Evolutionary conservation across 169 alveolate genomes (phyloP).

Genomic region (Eimeria necatrix): DNA sequence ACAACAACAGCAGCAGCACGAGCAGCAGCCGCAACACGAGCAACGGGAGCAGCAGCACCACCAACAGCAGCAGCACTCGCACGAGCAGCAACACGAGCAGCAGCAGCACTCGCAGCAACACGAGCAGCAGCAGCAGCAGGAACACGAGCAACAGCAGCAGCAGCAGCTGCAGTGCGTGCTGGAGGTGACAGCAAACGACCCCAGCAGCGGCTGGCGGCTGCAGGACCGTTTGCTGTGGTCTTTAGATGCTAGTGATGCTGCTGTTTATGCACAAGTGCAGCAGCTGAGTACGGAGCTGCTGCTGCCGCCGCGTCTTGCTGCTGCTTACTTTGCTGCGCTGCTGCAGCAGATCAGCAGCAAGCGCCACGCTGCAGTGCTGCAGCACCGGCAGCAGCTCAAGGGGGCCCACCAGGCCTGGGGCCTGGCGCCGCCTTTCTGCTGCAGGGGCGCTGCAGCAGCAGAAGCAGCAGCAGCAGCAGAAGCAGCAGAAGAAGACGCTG

Average conservation of each 20-base stretch:
- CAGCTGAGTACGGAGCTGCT: slow-evolving; percentile 35
- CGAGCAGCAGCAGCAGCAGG: slow-evolving; percentile 17
- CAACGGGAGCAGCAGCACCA: no score
- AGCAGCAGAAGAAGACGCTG: not conserved
- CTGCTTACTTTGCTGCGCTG: slow-evolving; percentile 2
- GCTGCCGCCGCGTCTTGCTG: slow-evolving; percentile 33
- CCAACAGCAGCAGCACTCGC: no score
- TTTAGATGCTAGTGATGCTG: slow-evolving; percentile 26
- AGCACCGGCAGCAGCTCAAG: slow-evolving; percentile 26
- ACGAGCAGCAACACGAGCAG: no score
- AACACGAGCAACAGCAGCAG: not conserved
- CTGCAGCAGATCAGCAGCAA: slow-evolving; percentile 28
- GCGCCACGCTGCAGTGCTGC: slow-evolving; percentile 6
- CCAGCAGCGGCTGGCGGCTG: slow-evolving; percentile 25
- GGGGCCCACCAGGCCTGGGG: slow-evolving; percentile 42
- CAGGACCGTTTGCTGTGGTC: slow-evolving; percentile 8
- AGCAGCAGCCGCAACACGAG: no score
- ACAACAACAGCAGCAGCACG: no score
- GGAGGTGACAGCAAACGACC: not conserved
- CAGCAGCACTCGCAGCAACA: slow-evolving; percentile 20
- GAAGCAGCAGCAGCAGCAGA: not conserved
- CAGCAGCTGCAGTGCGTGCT: slow-evolving; percentile 30
- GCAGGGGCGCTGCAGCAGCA: slow-evolving; percentile 52
- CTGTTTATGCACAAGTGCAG: slow-evolving; percentile 46
- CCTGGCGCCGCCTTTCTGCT: slow-evolving; percentile 48